Conservation (phyloP, 1,284 basidiomycete genomes). For the Clitocybe nebularis region DNA sequence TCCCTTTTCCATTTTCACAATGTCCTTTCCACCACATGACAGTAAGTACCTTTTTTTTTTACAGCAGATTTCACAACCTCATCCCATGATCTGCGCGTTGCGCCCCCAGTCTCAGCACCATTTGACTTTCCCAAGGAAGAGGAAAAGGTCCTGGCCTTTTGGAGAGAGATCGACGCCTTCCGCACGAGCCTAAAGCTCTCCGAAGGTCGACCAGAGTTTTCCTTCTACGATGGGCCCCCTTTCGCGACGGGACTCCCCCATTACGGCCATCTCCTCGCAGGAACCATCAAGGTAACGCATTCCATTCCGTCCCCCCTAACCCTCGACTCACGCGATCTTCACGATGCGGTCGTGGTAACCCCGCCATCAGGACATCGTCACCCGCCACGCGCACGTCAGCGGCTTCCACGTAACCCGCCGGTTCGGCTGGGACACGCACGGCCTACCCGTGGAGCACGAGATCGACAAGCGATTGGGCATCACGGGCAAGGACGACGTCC, state of each 20-base stretch:
- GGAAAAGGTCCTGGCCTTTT: slow-evolving; percentile 88
- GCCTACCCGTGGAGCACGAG: slow-evolving; percentile 98
- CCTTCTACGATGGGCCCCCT: slow-evolving; percentile 98
- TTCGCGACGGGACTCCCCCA: slow-evolving; percentile 98
- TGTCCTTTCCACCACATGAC: slow-evolving; percentile 72
- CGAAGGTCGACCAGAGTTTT: slow-evolving; percentile 84
- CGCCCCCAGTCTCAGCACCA: slow-evolving; percentile 55
- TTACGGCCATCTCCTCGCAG: slow-evolving; percentile 88
- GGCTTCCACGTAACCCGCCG: slow-evolving; percentile 93
- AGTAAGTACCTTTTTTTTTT: slow-evolving; percentile 41
- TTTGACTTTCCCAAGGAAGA: slow-evolving; percentile 94
- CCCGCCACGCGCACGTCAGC: slow-evolving; percentile 90
- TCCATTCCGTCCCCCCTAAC: background rate
- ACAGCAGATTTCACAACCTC: slow-evolving; percentile 2
- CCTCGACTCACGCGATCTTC: too few species aligned
- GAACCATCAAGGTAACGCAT: slow-evolving; percentile 87
- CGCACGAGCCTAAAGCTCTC: slow-evolving; percentile 91
- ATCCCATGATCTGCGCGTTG: slow-evolving; percentile 9
- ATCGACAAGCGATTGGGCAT: slow-evolving; percentile 98
- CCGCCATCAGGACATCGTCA: slow-evolving; percentile 81
- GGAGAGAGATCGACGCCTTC: slow-evolving; percentile 98
- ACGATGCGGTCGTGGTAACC: too few species aligned
- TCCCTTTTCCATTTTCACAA: slow-evolving; percentile 23
- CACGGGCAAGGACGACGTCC: slow-evolving; percentile 90
- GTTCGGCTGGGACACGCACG: slow-evolving; percentile 99